These are phyloP conservation scores for Coniella lustricola DNA, from an alignment of 2,329 filamentous ascomycete species.

Conservation along the genomic window DNA sequence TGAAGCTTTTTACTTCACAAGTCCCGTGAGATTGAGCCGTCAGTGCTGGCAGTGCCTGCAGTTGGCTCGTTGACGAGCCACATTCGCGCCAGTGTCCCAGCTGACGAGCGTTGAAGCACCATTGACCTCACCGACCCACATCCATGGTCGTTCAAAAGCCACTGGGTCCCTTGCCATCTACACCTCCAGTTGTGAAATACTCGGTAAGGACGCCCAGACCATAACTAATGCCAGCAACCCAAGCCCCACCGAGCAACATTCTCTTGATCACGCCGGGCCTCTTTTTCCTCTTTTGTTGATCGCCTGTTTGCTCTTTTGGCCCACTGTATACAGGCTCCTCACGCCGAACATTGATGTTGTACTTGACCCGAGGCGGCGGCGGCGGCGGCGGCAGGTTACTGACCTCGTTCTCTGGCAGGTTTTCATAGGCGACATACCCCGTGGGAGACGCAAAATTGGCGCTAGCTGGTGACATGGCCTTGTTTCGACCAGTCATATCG, in stretches of 20 bases:
- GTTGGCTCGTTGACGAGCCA: too few relatives aligned
- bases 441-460: slow-evolving; percentile 58
- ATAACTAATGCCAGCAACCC: slow-evolving; percentile 50
- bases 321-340: slow-evolving; percentile 43
- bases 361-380: slow-evolving; percentile 29
- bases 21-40: too few relatives aligned
- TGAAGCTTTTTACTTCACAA: too few relatives aligned
- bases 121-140: too few relatives aligned
- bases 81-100: too few relatives aligned
- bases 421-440: slow-evolving; percentile 57
- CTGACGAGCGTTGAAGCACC: not conserved
- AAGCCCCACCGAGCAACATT: slow-evolving; percentile 45
- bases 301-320: slow-evolving; percentile 16
- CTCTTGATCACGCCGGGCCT: slow-evolving; percentile 39
- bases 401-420: slow-evolving; percentile 25
- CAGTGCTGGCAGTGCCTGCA: too few relatives aligned
- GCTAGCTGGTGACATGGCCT: slow-evolving; percentile 33
- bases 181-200: slow-evolving; percentile 44
- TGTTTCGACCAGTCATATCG: slow-evolving; percentile 41
- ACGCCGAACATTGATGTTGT: slow-evolving; percentile 36
- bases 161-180: slow-evolving; percentile 32
- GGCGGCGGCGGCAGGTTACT: slow-evolving; percentile 27
- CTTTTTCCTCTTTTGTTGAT: slow-evolving; percentile 26
- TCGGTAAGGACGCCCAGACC: slow-evolving; percentile 52
- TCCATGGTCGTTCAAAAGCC: slow-evolving; percentile 5